These are phyloP conservation scores for Fusarium haematococcum DNA, from an alignment of 2,329 filamentous ascomycete genomes.

Conservation along the genomic window DNA sequence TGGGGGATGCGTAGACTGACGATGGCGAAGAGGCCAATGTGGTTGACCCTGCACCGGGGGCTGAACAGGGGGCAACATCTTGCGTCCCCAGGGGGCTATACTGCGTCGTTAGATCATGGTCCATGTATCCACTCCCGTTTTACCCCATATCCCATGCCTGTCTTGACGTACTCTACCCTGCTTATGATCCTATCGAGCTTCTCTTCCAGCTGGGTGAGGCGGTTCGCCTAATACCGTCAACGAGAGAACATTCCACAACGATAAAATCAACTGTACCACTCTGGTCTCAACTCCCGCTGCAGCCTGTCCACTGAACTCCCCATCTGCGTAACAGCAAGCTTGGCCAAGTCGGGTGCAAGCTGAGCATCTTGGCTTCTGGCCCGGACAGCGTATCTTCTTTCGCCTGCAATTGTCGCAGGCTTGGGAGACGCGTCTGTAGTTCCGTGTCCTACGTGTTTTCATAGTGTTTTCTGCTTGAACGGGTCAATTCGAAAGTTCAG, in stretches of 20 bases:
- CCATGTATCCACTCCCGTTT: neutral
- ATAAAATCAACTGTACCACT: neutral
- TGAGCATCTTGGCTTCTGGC: slow-evolving; percentile 28
- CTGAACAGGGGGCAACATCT: slow-evolving; percentile 3
- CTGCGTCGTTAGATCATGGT: neutral
- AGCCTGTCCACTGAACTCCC: neutral
- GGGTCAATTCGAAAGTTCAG: neutral
- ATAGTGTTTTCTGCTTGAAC: neutral
- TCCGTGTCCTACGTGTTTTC: neutral
- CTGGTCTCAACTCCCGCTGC: neutral
- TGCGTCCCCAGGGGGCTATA: slow-evolving; percentile 2
- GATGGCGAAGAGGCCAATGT: neutral
- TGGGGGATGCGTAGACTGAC: neutral
- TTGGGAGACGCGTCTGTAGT: neutral
- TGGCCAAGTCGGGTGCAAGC: slow-evolving; percentile 24
- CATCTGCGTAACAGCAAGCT: slow-evolving; percentile 8
- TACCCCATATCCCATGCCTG: neutral
- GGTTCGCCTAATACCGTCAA: slow-evolving; percentile 10
- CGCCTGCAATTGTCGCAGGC: slow-evolving; percentile 3
- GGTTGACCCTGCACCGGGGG: neutral
- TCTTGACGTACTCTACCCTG: slow-evolving; percentile 11
- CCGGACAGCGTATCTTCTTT: slow-evolving; percentile 32
- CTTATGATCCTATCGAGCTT: slow-evolving; percentile 28
- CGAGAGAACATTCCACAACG: fast-evolving
- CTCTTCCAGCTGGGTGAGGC: slow-evolving; percentile 26